Base-by-base conservation (phyloP, 1,284 basidiomycete genomes). In the Naganishia cerealis region DNA sequence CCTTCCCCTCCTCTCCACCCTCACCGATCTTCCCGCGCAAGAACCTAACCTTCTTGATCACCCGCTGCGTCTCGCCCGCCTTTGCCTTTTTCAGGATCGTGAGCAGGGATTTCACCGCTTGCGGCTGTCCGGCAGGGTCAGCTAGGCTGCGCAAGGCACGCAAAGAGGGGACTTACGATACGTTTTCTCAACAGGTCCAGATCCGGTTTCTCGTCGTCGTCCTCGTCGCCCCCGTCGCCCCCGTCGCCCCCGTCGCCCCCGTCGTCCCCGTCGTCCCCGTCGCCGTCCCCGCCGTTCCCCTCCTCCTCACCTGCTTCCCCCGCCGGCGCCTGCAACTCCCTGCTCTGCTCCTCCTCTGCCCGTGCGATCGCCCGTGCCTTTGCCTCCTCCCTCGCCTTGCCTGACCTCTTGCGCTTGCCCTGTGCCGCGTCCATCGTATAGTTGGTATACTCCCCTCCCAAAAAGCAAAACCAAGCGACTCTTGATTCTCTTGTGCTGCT, bases 21-120 rank as follows among this genome's bases (percentile, higher is more conserved):
- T 56, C 73, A 36, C 42, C 48, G 16, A 12, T 72, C n/a, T 76
- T 80, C 69, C 70, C 90, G 89, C 87, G 83, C 26, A 88, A 77
- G 57, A 84, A 84, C 79, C 90, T 94, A 68, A 94, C 81, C 80
- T 87, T 89, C 82, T 93, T 94, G 65, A 94, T 86, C 16, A 90
- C 79, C 75, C 90, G 90, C 79, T 90, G 90, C 0, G 87, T 85
- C 81, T 96, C 94, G 72, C 91, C 91, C 0, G 86, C 83, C 78
- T 88, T 91, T 9, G 88, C 87, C 77, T 89, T 92, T 82, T 92
- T 96, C 57, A 80, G 76, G 12, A 77, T 71, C 10, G 79, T 77
- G 70, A 78, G 76, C 5, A 81, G 73, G 38, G 76, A 75, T 68
- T 80, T 81, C 24, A 81, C 67, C 1, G 74, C 78, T 69, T 76